Evolutionary conservation across 352 stramenopile species (phyloP).

Genomic region (Aphanomyces invadans): DNA sequence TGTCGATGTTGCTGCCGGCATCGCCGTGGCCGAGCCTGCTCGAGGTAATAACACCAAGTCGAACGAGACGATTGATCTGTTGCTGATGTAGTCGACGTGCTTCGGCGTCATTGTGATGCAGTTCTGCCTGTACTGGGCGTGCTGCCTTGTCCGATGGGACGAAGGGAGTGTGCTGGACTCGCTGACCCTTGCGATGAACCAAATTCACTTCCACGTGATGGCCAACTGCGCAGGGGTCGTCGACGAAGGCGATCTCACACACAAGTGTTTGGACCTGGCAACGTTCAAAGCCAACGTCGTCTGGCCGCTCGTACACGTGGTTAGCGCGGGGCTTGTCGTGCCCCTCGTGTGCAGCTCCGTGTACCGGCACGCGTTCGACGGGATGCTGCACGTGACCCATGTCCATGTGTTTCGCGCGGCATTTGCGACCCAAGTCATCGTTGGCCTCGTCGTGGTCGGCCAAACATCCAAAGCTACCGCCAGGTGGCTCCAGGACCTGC

Average conservation of each 20-base stretch:
- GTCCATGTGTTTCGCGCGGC: constrained; percentile 30
- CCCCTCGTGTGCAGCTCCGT: constrained; percentile 42
- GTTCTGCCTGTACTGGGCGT: constrained; percentile 57
- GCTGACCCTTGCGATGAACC: neutral
- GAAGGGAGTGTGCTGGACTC: neutral
- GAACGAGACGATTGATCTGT: no score
- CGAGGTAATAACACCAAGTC: constrained; percentile 25
- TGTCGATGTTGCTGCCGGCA: constrained; percentile 34
- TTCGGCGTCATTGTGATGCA: constrained; percentile 65
- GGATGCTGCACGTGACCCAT: constrained; percentile 50
- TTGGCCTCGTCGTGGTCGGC: constrained; percentile 31
- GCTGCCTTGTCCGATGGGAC: constrained; percentile 39
- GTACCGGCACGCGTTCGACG: constrained; percentile 28
- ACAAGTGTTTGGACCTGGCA: constrained; percentile 64
- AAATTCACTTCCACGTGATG: constrained; percentile 18
- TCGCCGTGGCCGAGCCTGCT: constrained; percentile 39
- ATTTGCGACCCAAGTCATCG: constrained; percentile 32
- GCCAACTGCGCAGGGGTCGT: constrained; percentile 25
- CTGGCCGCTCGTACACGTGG: constrained; percentile 41
- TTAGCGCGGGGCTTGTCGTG: constrained; percentile 45
- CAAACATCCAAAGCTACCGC: constrained; percentile 39
- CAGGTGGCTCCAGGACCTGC: constrained; percentile 59
- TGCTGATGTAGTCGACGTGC: constrained; percentile 28
- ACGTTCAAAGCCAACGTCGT: constrained; percentile 60
- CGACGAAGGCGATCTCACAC: constrained; percentile 41